Evolutionary conservation across 2,329 filamentous ascomycete genomes (phyloP), one percentile per base, ranked within the genome.

Genomic region (Penicillium sp.): DNA sequence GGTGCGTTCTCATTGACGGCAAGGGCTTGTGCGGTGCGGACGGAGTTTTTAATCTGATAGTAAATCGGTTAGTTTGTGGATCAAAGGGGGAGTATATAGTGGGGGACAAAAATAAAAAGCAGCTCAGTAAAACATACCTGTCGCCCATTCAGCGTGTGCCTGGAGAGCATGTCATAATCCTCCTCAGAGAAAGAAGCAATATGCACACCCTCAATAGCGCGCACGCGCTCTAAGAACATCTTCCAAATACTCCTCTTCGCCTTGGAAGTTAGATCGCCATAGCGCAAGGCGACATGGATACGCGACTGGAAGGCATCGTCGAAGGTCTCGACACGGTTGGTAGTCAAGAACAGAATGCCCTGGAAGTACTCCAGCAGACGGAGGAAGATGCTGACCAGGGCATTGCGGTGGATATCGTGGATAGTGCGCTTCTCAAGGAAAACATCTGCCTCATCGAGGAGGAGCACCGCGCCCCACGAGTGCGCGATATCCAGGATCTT

Each of bases 331-430:
- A 95, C 90, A 1, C 91, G 85, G 71, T 96, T 96, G 2, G 92
- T 96, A 0, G 92, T 96, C 27, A 96, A 75, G 78, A 96, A 95
- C 5, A 96, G 74, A 52, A 96, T 95, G 3, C 92, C 92, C 69
- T 95, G 90, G 76, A 95, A 96, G 72, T 96, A 96, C 74, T 97
- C 92, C 0, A 96, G 80, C 55, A 93, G 81, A 0, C 91, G 86
- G 2, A 96, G 78, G 79, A 96, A 96, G 67, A 96, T 91, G 71
- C 87, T 90, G 51, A 96, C 92, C 1, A 94, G 84, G 0, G 89
- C 88, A 65, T 96, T 96, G 57, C 91, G 87, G 69, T 92, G 88
- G 51, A 95, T 87, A 66, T 96, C 90, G 61, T 91, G 87, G 67
- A 91, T 87, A 47, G 90, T 89, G 2, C 91, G 86, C 72, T 90